phyloP scores from a whole-genome alignment of 2,329 filamentous ascomycete genomes.

The Corinectria fuckeliana region DNA sequence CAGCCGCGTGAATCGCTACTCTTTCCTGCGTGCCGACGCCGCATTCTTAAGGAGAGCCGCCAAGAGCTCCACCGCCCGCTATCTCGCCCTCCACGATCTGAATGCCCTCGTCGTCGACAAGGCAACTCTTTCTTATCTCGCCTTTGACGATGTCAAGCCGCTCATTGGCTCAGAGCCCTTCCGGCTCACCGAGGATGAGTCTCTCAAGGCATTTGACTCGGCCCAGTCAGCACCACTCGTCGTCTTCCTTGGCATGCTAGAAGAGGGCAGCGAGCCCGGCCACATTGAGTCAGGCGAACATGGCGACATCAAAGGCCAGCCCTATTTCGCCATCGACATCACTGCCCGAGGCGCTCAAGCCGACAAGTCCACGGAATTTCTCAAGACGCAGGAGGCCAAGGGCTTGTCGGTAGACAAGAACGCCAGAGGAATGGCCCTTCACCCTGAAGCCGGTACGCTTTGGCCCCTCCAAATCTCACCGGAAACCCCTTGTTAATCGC shows the following conservation, averaged over 20 bases:
- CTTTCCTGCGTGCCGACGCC: conserved; percentile 75
- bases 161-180: conserved; percentile 78
- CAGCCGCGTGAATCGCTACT: conserved; percentile 78
- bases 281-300: conserved; percentile 49
- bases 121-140: conserved; percentile 70
- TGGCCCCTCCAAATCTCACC: conserved; percentile 14
- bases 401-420: conserved; percentile 73
- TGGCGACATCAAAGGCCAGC: conserved; percentile 76
- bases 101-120: conserved; percentile 69
- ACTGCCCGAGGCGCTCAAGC: conserved; percentile 72
- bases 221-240: conserved; percentile 70
- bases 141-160: conserved; percentile 70
- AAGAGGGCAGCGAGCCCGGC: conserved; percentile 57
- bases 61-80: conserved; percentile 68
- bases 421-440: conserved; percentile 66
- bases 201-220: conserved; percentile 78
- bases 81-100: conserved; percentile 81
- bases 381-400: conserved; percentile 52
- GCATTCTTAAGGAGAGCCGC: conserved; percentile 74
- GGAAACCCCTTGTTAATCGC: conserved; percentile 13
- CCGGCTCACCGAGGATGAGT: conserved; percentile 71
- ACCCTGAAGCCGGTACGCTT: conserved; percentile 64
- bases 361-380: conserved; percentile 63
- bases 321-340: conserved; percentile 90
- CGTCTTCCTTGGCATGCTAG: conserved; percentile 85